Conservation (phyloP, 2,329 filamentous ascomycete species). For the Xylariomycetidae sp. region DNA sequence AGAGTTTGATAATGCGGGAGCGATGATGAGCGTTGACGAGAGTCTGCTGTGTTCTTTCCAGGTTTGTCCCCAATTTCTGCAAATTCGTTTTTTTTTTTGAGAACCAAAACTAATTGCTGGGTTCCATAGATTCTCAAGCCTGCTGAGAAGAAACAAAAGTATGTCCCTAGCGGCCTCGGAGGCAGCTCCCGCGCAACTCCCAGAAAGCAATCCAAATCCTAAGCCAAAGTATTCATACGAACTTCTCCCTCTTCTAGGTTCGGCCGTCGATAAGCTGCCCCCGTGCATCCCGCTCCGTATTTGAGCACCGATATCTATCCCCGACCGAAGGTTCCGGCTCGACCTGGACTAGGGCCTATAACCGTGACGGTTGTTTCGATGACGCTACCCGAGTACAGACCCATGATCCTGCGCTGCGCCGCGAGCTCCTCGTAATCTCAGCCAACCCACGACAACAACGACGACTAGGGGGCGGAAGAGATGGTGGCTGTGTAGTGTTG, state of each 20-base stretch:
- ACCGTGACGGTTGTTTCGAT: constrained; percentile 4
- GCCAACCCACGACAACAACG: too few species aligned
- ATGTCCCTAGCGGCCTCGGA: constrained; percentile 73
- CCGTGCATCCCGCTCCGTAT: constrained; percentile 17
- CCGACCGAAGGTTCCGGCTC: constrained; percentile 14
- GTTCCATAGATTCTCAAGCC: constrained; percentile 83
- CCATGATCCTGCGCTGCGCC: constrained; percentile 17
- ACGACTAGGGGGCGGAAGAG: constrained; percentile 19
- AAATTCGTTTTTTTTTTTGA: too few species aligned
- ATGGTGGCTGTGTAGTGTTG: constrained; percentile 21
- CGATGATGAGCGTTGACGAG: constrained; percentile 99
- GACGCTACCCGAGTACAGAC: constrained; percentile 20
- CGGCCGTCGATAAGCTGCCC: constrained; percentile 75
- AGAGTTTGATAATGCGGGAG: constrained; percentile 98
- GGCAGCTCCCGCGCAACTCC: constrained; percentile 66
- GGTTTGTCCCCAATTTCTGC: constrained; percentile 50
- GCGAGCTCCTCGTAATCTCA: too few species aligned
- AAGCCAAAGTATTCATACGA: constrained; percentile 66
- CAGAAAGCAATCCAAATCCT: constrained; percentile 63
- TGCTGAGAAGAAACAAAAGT: constrained; percentile 99
- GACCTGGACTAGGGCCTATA: constrained; percentile 11
- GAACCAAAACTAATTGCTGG: too few species aligned
- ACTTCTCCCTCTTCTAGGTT: constrained; percentile 80
- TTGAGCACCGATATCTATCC: constrained; percentile 18
- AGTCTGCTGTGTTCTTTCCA: constrained; percentile 98